These are phyloP conservation scores for Coniferiporia sulphurascens DNA, from an alignment of 1,284 basidiomycete genomes.

Conservation along the genomic window DNA sequence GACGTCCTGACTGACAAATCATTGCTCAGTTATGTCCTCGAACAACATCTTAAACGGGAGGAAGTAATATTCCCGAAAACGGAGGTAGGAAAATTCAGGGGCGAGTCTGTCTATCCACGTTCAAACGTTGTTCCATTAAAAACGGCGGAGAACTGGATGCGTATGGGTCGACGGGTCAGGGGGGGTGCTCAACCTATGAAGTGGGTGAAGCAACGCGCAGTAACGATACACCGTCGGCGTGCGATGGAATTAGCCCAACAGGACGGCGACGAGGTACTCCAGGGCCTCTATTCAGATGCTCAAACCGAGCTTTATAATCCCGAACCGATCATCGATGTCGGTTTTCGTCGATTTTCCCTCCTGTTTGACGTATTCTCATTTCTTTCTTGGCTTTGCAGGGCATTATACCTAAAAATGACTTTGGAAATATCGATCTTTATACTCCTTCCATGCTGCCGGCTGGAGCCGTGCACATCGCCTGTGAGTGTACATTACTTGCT, in stretches of 20 bases:
- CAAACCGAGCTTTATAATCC: slow-evolving; percentile 86
- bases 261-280: slow-evolving; percentile 63
- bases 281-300: slow-evolving; percentile 80
- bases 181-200: slow-evolving; percentile 84
- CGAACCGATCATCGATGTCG: slow-evolving; percentile 77
- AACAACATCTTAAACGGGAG: slow-evolving; percentile 84
- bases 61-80: slow-evolving; percentile 84
- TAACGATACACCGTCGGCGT: slow-evolving; percentile 78
- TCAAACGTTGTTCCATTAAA: slow-evolving; percentile 80
- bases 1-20: slow-evolving; percentile 3
- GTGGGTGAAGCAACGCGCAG: slow-evolving; percentile 81
- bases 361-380: slow-evolving; percentile 15
- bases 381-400: slow-evolving; percentile 53
- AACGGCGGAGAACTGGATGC: slow-evolving; percentile 94
- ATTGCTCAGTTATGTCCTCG: slow-evolving; percentile 72
- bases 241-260: slow-evolving; percentile 73
- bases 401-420: slow-evolving; percentile 89
- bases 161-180: slow-evolving; percentile 73
- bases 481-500: slow-evolving; percentile 44
- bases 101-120: slow-evolving; percentile 90
- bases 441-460: slow-evolving; percentile 91
- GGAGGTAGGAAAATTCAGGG: slow-evolving; percentile 89
- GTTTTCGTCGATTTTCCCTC: slow-evolving; percentile 25
- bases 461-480: slow-evolving; percentile 85
- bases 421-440: slow-evolving; percentile 97